Percentiles rank a stretch among this genome's conserved stretches.
Conservation (phyloP, 2,329 filamentous ascomycete species). For the Thelonectria blattea region DNA sequence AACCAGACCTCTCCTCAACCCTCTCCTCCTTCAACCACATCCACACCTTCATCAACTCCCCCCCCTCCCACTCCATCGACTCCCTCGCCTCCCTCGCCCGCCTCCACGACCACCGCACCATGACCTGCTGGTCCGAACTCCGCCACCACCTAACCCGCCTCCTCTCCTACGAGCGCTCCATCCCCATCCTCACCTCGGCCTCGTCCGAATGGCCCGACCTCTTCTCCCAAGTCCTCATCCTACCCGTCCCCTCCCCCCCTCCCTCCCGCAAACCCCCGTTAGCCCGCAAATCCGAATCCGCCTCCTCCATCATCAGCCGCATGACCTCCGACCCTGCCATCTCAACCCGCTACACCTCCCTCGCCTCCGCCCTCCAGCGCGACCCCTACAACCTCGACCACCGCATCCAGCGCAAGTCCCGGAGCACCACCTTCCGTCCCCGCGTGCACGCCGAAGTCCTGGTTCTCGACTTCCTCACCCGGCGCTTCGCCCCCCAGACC, state of each 20-base stretch:
- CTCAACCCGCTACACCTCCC: constrained; percentile 8
- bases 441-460: constrained; percentile 41
- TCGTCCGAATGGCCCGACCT: constrained; percentile 37
- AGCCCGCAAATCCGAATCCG: constrained; percentile 24
- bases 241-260: constrained; percentile 35
- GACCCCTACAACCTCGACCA: constrained; percentile 32
- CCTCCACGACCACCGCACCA: constrained; percentile 23
- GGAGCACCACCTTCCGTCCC: constrained; percentile 28
- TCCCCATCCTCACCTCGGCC: constrained; percentile 28
- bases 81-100: constrained; percentile 19
- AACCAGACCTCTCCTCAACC: neutral
- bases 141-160: constrained; percentile 39
- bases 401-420: constrained; percentile 28
- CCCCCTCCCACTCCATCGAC: constrained; percentile 18
- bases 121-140: constrained; percentile 39
- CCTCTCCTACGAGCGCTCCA: constrained; percentile 28
- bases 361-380: constrained; percentile 31
- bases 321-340: constrained; percentile 22
- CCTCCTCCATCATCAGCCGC: constrained; percentile 31
- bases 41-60: constrained; percentile 3
- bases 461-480: constrained; percentile 35
- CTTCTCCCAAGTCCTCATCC: constrained; percentile 41
- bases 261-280: constrained; percentile 23
- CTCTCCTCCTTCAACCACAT: constrained; percentile 15
- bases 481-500: neutral